Conservation (phyloP, 2,329 filamentous ascomycete species). For the Penicillium sumatraense region DNA sequence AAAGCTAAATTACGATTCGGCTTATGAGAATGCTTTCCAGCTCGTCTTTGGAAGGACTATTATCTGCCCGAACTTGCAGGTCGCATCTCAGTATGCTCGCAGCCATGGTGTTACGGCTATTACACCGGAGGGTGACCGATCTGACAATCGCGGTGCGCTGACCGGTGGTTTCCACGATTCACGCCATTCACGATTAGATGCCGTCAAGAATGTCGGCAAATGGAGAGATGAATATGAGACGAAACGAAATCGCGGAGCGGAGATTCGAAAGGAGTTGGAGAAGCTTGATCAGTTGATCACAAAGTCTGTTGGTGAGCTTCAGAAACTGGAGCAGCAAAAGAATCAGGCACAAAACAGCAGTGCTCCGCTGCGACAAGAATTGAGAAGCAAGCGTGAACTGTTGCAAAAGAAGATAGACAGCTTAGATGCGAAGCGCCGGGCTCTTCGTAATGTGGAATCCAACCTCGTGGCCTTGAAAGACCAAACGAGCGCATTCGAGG, state of each 20-base stretch:
- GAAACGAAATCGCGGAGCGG: constrained; percentile 65
- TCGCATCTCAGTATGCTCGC: constrained; percentile 88
- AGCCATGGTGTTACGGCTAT: constrained; percentile 92
- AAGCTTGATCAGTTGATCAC: constrained; percentile 88
- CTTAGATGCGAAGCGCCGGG: constrained; percentile 71
- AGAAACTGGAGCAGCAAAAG: constrained; percentile 79
- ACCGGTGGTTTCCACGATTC: constrained; percentile 93
- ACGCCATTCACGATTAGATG: constrained; percentile 82
- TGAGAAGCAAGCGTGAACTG: constrained; percentile 74
- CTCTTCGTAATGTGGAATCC: constrained; percentile 69
- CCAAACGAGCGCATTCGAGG: constrained; percentile 75
- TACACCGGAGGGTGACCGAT: constrained; percentile 90
- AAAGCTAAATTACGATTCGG: constrained; percentile 78
- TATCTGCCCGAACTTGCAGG: constrained; percentile 84
- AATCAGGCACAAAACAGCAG: constrained; percentile 81
- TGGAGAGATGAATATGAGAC: constrained; percentile 76
- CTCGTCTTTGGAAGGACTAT: constrained; percentile 97
- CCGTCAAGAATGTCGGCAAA: constrained; percentile 73
- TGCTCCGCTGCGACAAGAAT: constrained; percentile 75
- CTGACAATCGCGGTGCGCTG: constrained; percentile 92
- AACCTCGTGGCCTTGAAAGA: constrained; percentile 77
- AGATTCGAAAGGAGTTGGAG: constrained; percentile 73
- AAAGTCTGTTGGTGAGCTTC: constrained; percentile 77
- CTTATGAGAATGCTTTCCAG: constrained; percentile 83
- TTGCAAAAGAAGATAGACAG: constrained; percentile 74